These are phyloP conservation scores for Hanseniaspora meyeri DNA, from an alignment of 805 yeast species.

Conservation along the genomic window DNA sequence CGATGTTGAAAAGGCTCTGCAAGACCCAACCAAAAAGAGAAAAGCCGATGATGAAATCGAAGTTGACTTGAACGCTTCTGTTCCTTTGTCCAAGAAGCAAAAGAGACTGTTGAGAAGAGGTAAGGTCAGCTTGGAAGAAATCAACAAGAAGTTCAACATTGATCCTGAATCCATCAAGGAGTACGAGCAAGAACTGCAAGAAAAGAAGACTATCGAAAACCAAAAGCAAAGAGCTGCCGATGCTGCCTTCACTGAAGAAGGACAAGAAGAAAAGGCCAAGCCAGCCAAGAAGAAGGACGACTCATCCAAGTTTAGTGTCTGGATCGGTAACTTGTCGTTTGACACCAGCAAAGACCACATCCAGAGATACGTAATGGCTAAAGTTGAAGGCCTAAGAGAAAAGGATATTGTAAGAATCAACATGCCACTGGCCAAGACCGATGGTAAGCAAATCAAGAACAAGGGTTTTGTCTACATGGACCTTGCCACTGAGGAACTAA, in stretches of 20 bases:
- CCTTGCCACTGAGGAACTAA: conserved; percentile 48
- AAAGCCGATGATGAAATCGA: conserved; percentile 45
- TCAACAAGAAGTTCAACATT: conserved; percentile 32
- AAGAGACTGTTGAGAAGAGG: conserved; percentile 74
- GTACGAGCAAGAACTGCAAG: conserved; percentile 30
- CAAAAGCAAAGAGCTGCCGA: conserved; percentile 15
- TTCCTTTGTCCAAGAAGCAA: conserved; percentile 86
- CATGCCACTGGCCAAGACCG: conserved; percentile 55
- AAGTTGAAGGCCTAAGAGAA: conserved; percentile 41
- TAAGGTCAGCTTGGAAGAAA: conserved; percentile 46
- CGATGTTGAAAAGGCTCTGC: conserved; percentile 26
- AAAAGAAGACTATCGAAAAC: conserved; percentile 17
- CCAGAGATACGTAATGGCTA: conserved; percentile 47
- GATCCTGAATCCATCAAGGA: conserved; percentile 29
- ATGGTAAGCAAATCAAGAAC: conserved; percentile 42
- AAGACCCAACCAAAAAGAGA: conserved; percentile 29
- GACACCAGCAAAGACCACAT: conserved; percentile 71
- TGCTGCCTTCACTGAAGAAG: conserved; percentile 24
- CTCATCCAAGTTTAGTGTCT: conserved; percentile 58
- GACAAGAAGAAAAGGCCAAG: conserved; percentile 25
- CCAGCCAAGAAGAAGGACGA: conserved; percentile 25
- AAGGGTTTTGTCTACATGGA: conserved; percentile 89
- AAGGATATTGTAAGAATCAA: conserved; percentile 62
- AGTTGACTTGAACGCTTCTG: conserved; percentile 54
- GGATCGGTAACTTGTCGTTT: conserved; percentile 89